A percentile compares a stretch with the other conserved stretches of the same genome.
These are phyloP conservation scores for Sporobolomyces pararoseus DNA, from an alignment of 768 basidiomycete species.

Conservation along the genomic window DNA sequence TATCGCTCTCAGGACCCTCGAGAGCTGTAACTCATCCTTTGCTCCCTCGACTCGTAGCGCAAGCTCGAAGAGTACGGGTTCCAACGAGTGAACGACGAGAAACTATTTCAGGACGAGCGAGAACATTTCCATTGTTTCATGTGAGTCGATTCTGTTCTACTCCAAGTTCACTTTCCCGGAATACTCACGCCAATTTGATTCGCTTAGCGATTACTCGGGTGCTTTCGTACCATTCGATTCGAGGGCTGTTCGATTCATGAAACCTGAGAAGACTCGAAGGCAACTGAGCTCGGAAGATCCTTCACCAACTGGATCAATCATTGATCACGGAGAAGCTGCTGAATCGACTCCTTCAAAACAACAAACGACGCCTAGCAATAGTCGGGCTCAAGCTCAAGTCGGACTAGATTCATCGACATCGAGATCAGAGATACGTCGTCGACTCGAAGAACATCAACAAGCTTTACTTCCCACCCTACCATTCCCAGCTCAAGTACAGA, in stretches of 20 bases:
- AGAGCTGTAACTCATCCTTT: background rate
- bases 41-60: background rate
- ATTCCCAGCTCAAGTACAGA: no score
- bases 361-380: background rate
- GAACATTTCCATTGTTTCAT: background rate
- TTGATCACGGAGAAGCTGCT: background rate
- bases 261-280: background rate
- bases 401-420: background rate
- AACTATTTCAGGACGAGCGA: background rate
- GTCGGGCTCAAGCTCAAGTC: background rate
- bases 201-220: conserved; percentile 7
- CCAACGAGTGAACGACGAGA: background rate
- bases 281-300: background rate
- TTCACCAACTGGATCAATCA: background rate
- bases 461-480: background rate
- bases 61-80: conserved; percentile 5
- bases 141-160: background rate
- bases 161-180: no score
- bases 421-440: background rate
- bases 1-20: background rate
- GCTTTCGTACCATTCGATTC: conserved; percentile 10
- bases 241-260: background rate
- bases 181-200: no score
- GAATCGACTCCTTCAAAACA: background rate
- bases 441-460: conserved; percentile 5